These are phyloP conservation scores for Isatis tinctoria DNA, from an alignment of 345 rosid species.

Conservation along the genomic window DNA sequence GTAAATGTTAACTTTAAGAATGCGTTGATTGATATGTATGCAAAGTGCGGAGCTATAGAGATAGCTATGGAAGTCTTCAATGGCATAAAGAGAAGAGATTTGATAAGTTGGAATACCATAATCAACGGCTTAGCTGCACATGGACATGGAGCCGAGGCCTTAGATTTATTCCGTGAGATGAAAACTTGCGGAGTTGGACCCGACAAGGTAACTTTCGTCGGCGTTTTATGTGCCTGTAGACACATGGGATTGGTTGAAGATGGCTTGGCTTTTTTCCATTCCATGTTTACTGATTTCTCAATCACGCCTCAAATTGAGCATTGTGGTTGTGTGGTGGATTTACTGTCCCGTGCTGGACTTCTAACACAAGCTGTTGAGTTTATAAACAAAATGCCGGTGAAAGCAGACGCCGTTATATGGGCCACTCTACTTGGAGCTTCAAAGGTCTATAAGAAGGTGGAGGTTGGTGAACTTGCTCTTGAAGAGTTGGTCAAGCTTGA, in stretches of 20 bases:
- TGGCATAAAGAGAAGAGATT: slow-evolving; percentile 52
- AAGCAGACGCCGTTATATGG: slow-evolving; percentile 87
- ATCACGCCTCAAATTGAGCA: slow-evolving; percentile 75
- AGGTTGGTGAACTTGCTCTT: slow-evolving; percentile 68
- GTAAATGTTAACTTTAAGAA: slow-evolving; percentile 61
- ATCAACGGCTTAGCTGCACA: slow-evolving; percentile 68
- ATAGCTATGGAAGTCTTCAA: slow-evolving; percentile 55
- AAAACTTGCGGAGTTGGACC: slow-evolving; percentile 46
- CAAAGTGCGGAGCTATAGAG: slow-evolving; percentile 65
- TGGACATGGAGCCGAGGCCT: slow-evolving; percentile 64
- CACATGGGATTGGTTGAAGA: slow-evolving; percentile 75
- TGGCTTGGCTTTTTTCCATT: slow-evolving; percentile 59
- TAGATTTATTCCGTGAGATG: slow-evolving; percentile 58
- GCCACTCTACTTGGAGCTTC: slow-evolving; percentile 73
- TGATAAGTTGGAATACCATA: slow-evolving; percentile 80
- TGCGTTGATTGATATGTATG: slow-evolving; percentile 82
- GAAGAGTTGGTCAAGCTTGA: slow-evolving; percentile 54
- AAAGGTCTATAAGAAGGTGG: slow-evolving; percentile 66
- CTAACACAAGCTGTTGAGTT: slow-evolving; percentile 67
- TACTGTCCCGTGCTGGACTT: slow-evolving; percentile 72
- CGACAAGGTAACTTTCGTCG: slow-evolving; percentile 69
- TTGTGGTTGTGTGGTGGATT: slow-evolving; percentile 81
- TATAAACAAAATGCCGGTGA: slow-evolving; percentile 53
- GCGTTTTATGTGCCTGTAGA: slow-evolving; percentile 63
- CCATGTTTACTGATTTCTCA: slow-evolving; percentile 59